Evolutionary conservation across 163 green algal species (phyloP), one percentile per base, ranked within the genome.

Genomic region (Scenedesmus sp.): DNA sequence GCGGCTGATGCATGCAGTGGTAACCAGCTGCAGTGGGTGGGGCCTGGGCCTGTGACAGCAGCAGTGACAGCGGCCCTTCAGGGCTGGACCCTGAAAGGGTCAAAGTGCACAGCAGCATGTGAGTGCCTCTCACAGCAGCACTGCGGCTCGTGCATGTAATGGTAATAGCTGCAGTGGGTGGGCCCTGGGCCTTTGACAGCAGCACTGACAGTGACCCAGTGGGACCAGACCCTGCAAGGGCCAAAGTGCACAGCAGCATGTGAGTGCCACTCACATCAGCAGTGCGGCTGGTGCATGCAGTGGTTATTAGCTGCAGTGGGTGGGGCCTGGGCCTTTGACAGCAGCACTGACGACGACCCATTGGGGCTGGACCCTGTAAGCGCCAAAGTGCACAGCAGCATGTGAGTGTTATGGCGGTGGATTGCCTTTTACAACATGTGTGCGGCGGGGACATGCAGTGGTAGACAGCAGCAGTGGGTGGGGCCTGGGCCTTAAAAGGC

Each of bases 31-130:
- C 76, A 18, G 52, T 76, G n/a, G 92, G 92, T 18, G 92, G 92
- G 16, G 82, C 77, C 15, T 94, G 92, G 92, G 26, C 70, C 15
- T 91, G 81, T 82, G 88, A 91, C 60, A 76, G 64, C 64, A 83
- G 46, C 85, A 83, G 66, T 57, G 85, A 92, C 66, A 82, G 60
- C 9, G 88, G 88, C 79, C 88, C 74, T 1, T 20, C 84, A 6
- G 88, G 46, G 3, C 20, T 79, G 18, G 79, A 92, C 46, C 18
- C 60, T 12, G 5, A 4, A 0, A 74, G 86, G 23, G 2, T 34
- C 34, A 59, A 23, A 6, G 95, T 99, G 62, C 97, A 98, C 91
- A 95, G 94, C 86, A 96, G 94, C 93, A 88, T 92, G 88, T 92
- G 56, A 64, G 88, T 55, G 10, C 26, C 26, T 26, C 26, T 26